Evolutionary conservation across 352 stramenopile genomes (phyloP).

Genomic region (Plasmopara viticola): DNA sequence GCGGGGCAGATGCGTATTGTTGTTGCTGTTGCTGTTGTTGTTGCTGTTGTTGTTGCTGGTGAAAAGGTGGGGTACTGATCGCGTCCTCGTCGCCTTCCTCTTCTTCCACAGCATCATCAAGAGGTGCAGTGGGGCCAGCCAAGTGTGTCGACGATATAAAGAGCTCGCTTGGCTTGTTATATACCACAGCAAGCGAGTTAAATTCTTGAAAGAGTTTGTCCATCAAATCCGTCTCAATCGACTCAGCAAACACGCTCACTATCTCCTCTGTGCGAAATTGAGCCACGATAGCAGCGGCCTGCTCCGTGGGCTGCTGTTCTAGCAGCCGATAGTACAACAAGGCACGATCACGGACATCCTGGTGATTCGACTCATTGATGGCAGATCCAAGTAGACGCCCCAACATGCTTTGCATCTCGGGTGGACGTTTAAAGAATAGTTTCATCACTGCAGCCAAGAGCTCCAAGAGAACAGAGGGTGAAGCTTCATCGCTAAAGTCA

Average conservation of each 20-base stretch:
- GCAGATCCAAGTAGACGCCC: constrained; percentile 90
- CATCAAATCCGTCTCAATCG: constrained; percentile 76
- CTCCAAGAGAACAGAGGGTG: constrained; percentile 88
- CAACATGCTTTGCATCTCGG: constrained; percentile 97
- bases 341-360: constrained; percentile 95
- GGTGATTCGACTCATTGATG: constrained; percentile 93
- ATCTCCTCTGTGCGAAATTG: constrained; percentile 71
- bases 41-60: constrained; percentile 35
- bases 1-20: constrained; percentile 7
- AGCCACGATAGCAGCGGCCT: constrained; percentile 85
- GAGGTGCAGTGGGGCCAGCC: constrained; percentile 22
- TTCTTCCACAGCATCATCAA: constrained; percentile 45
- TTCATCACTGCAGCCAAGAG: constrained; percentile 95
- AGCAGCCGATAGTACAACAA: constrained; percentile 98
- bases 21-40: constrained; percentile 28
- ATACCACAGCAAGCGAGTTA: constrained; percentile 97
- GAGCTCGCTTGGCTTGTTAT: constrained; percentile 93
- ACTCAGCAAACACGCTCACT: constrained; percentile 83
- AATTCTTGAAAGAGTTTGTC: constrained; percentile 94
- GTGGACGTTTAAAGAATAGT: constrained; percentile 97
- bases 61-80: constrained; percentile 21
- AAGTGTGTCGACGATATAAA: constrained; percentile 88
- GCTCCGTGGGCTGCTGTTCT: constrained; percentile 85
- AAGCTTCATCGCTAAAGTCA: constrained; percentile 88
- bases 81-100: constrained; percentile 27